Evolutionary conservation across 371 early-diverging fungal species (phyloP), one percentile per base, ranked within the genome.

Genomic region (Aphelidium insulamus): DNA sequence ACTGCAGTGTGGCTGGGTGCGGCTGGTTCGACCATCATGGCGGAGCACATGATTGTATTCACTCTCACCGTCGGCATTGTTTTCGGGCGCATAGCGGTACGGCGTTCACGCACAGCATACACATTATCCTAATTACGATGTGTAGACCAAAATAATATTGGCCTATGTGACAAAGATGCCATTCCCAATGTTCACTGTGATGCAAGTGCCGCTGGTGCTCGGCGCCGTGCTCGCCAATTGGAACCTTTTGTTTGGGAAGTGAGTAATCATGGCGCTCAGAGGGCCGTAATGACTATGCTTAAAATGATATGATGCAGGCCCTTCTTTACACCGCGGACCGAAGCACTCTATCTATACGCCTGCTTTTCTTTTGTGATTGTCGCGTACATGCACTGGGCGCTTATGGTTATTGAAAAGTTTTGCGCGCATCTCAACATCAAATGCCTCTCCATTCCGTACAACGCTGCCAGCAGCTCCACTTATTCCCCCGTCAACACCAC

Each of bases 381-480:
- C 12, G 80, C 76, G 17, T 88, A 88, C 48, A 30, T 65, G 39
- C 70, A 77, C 46, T 85, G 84, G 84, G 77, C 77, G 12, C 38
- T 60, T 26, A 46, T 72, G 26, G 80, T 87, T 38, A 82, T 86
- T 44, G 66, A 77, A 39, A 69, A 73, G 31, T 81, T 87, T 56
- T 86, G 86, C 50, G 57, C 59, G 17, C 69, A 67, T 43, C 59
- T 87, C 27, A 69, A 67, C 36, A 87, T 87, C 54, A 61, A 69
- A 34, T 86, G 88, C 44, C 57, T 87, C 30, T 47, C 62, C 26
- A 83, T 84, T 45, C 67, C 70, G 31, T 37, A 53, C n/a, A n/a
- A n/a, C n/a, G n/a, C n/a, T n/a, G n/a, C n/a, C n/a, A n/a, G n/a
- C n/a, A n/a, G n/a, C n/a, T n/a, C n/a, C n/a, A n/a, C n/a, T n/a